Evolutionary conservation across 1,139 yeast genomes (phyloP), one percentile per base, ranked within the genome.

Genomic region (Suhomyces atakaporum): DNA sequence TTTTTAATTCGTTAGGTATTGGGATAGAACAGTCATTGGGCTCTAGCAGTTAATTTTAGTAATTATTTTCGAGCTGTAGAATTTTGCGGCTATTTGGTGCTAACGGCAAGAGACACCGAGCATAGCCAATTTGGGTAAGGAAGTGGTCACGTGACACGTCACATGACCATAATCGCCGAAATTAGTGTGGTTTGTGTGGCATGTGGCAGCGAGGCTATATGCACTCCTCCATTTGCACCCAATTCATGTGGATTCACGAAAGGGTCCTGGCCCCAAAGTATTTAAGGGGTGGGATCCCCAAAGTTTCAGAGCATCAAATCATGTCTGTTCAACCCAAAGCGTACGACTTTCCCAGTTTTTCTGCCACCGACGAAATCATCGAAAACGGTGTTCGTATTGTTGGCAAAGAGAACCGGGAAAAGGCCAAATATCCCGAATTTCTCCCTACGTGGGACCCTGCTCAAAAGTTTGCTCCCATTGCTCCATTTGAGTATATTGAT

Each of bases 371-470:
- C 43, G 71, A 65, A 44, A 52, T 64, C 27, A 61, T 54, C 31
- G 53, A 46, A 32, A 67, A 63, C 39, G 73, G 73, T 12, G 60
- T 65, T 11, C 56, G 63, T 43, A 58, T 46, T 35, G 52, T 56
- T 30, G 62, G 63, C 47, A 54, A 49, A 39, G 45, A 31, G 22
- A 42, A 43, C 35, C 35, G 47, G 22, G 42, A 37, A 12, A 36
- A 40, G 25, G 31, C 40, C 25, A 36, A 39, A 14, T 40, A 29
- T 34, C 59, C 75, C 3, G 67, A 63, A 14, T 74, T 66, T 52
- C 61, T 74, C 24, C 81, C 80, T 11, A 63, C 75, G 2, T 75
- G 77, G 76, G 67, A 74, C 43, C 73, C 70, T 7, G 50, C 46
- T 12, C 63, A 64, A 35, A 61, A 64, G 40, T 72, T 57, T 44